Conservation (phyloP, 331 rosid genomes). For the Telfairia occidentalis region DNA sequence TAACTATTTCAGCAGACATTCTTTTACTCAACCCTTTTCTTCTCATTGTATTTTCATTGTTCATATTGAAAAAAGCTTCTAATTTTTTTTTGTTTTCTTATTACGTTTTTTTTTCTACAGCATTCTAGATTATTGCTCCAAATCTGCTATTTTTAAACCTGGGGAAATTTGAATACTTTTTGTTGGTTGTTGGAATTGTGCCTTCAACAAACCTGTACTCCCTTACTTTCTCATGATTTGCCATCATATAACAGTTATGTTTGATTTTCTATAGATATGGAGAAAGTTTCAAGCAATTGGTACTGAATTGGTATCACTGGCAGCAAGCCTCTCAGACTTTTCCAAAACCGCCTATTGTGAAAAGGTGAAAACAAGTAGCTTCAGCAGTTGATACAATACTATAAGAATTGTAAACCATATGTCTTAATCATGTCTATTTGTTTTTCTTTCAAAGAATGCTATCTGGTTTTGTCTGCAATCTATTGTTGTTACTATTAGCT, state of each 20-base stretch:
- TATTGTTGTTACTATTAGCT: conserved; percentile 1
- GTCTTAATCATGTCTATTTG: neutral
- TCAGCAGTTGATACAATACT: conserved; percentile 2
- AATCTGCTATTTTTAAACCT: neutral
- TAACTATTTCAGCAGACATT: neutral
- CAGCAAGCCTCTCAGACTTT: conserved; percentile 56
- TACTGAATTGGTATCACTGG: conserved; percentile 46
- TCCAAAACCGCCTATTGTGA: conserved; percentile 46
- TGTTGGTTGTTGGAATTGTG: neutral
- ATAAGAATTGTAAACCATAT: neutral
- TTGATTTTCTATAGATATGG: conserved; percentile 45
- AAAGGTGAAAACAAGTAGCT: conserved; percentile 37
- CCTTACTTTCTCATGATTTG: neutral
- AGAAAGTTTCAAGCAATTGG: conserved; percentile 56
- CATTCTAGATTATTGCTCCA: neutral
- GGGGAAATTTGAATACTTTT: neutral
- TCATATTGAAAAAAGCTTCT: neutral
- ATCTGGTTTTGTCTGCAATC: neutral
- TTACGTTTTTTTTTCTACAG: neutral
- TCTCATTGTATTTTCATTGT: neutral
- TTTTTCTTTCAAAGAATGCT: neutral
- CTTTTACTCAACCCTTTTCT: neutral
- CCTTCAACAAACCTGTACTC: neutral
- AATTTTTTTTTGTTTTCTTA: neutral
- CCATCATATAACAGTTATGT: neutral